A percentile compares a stretch with the other conserved stretches of the same genome.
Conservation (phyloP, 176 grass and related monocot species). For the Lolium perenne region DNA sequence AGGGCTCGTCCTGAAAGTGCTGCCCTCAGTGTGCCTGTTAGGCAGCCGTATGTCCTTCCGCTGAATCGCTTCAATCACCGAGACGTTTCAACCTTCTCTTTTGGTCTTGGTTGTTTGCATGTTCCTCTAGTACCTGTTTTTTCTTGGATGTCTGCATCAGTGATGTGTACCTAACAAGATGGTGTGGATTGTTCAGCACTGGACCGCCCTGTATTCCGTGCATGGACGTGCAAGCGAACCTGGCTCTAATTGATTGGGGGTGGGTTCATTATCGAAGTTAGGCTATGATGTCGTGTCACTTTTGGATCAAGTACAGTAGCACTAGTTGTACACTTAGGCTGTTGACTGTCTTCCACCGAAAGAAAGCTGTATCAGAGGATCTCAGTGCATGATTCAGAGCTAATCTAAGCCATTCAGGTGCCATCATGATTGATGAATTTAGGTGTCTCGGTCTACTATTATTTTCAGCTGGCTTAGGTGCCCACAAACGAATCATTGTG, state of each 20-base stretch:
- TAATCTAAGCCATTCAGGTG: neutral
- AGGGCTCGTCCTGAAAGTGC: neutral
- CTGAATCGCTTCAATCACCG: constrained; percentile 6
- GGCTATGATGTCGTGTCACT: constrained; percentile 31
- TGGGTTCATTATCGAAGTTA: neutral
- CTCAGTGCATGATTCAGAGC: constrained; percentile 3
- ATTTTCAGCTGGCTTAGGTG: neutral
- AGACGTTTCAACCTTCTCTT: constrained; percentile 32
- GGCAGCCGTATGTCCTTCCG: constrained; percentile 37
- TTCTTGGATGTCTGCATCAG: constrained; percentile 28
- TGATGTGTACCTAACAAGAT: constrained; percentile 34
- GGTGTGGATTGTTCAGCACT: constrained; percentile 24
- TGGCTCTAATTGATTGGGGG: neutral
- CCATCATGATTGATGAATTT: neutral
- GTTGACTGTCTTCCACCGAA: neutral
- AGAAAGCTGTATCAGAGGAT: neutral
- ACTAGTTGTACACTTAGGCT: neutral
- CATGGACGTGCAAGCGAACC: constrained; percentile 20
- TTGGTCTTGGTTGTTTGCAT: constrained; percentile 37
- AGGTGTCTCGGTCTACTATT: neutral
- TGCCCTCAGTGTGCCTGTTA: constrained; percentile 4
- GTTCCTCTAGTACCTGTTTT: neutral
- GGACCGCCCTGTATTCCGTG: constrained; percentile 15
- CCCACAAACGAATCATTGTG: neutral
- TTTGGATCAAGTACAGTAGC: constrained; percentile 32